Base-by-base conservation (phyloP, 78 protist genomes). In the Dictyostelium capitatum region DNA sequence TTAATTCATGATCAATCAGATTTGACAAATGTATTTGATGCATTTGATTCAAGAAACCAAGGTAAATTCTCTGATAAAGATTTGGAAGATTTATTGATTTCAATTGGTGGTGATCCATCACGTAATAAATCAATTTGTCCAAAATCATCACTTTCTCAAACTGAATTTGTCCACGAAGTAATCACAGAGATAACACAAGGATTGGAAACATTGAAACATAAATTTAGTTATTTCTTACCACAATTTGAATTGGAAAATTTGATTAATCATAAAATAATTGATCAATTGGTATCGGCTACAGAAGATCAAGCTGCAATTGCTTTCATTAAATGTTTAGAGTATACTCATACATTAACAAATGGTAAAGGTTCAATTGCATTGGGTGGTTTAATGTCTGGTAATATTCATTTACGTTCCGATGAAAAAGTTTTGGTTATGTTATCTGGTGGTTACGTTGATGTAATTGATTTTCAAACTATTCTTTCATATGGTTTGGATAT, bases 361-460 rank as follows among this genome's bases (percentile, higher is more conserved):
- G 96, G 96, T 25, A 93, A 82, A 11, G 96, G 96, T 54, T 54
- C 96, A n/a, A 80, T 93, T 50, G 91, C 90, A 57, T 67, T 93
- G 62, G 96, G 94, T 72, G 92, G 92, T 53, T 6, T 93, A 50
- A 20, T 80, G 54, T 73, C 82, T 46, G 89, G 96, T 62, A 77
- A 83, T n/a, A 84, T 93, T 28, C 59, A 50, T 30, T 28, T 81
- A 41, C 28, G 56, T 23, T 41, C 75, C 1, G 50, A 83, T 77
- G 91, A 74, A 17, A 93, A 93, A 79, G 74, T 93, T 3, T 91
- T 93, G 20, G 92, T 80, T 1, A 47, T 82, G 59, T 12, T 93
- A n/a, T 73, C 82, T 0, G 92, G 93, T 53, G 96, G 96, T 62
- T 84, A 74, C 47, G 78, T 84, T 10, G 91, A 93, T 93, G 81